Evolutionary conservation across 805 yeast genomes (phyloP).

Genomic region (Sugiyamaella floridensis): DNA sequence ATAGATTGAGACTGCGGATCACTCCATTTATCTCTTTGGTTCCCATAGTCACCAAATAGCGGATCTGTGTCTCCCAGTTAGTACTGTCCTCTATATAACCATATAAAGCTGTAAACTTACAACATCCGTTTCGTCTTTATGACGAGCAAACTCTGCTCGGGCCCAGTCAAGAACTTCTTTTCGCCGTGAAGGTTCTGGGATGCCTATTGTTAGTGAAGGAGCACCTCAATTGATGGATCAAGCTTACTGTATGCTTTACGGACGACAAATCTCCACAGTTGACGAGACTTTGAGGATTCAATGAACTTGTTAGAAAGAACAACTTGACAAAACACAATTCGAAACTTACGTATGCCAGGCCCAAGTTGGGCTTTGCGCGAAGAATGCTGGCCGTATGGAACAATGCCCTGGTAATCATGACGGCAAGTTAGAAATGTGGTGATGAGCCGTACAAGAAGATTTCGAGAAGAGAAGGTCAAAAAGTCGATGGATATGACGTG

Average conservation of each 20-base stretch:
- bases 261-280: conserved; percentile 29
- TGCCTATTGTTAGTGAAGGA: conserved; percentile 1
- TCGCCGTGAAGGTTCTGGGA: conserved; percentile 19
- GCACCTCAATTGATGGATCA: background rate
- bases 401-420: background rate
- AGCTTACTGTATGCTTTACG: conserved; percentile 26
- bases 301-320: conserved; percentile 24
- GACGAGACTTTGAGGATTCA: conserved; percentile 29
- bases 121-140: conserved; percentile 26
- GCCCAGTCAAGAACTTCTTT: conserved; percentile 31
- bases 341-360: conserved; percentile 14
- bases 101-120: conserved; percentile 8
- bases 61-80: conserved; percentile 20
- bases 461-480: background rate
- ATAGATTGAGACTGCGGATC: conserved; percentile 21
- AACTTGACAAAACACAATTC: background rate
- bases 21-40: conserved; percentile 28
- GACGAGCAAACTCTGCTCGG: conserved; percentile 27
- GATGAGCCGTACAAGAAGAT: background rate
- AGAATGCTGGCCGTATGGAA: background rate
- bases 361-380: background rate
- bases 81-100: background rate
- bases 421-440: background rate
- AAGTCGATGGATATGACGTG: too few relatives aligned
- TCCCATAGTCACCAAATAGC: conserved; percentile 30